A percentile compares a stretch with the other conserved stretches of the same genome.
Evolutionary conservation across 768 basidiomycete species (phyloP).

Genomic region (Naganishia friedmannii): DNA sequence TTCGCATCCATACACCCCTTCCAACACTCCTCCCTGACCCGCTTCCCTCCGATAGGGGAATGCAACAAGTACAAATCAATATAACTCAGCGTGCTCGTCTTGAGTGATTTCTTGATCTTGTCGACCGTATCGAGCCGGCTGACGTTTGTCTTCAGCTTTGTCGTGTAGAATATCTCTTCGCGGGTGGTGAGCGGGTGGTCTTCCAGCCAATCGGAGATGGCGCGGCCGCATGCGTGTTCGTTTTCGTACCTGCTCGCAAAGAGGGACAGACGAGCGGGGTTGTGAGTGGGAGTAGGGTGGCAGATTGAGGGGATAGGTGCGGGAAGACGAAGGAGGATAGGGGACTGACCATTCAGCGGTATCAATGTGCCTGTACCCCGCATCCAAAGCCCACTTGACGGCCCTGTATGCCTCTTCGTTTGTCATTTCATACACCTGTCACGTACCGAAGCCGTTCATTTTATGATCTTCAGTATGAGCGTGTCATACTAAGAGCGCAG

Average conservation of each 20-base stretch:
- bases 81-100: conserved; percentile 59
- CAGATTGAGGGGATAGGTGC: no score
- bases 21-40: conserved; percentile 65
- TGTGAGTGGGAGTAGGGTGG: no score
- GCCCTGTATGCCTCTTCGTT: conserved; percentile 61
- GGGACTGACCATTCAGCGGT: conserved; percentile 53
- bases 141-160: conserved; percentile 64
- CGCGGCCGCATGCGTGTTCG: conserved; percentile 64
- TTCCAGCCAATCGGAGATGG: conserved; percentile 36
- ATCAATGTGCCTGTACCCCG: conserved; percentile 66
- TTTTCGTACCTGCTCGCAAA: conserved; percentile 62
- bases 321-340: no score
- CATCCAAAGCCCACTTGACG: conserved; percentile 65
- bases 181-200: conserved; percentile 55
- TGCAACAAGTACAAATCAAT: conserved; percentile 73
- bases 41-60: conserved; percentile 63
- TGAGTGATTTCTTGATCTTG: conserved; percentile 60
- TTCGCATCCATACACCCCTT: conserved; percentile 64
- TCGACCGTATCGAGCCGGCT: conserved; percentile 57
- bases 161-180: conserved; percentile 66
- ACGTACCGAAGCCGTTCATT: conserved; percentile 23
- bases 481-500: no score
- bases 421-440: conserved; percentile 65
- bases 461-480: no score
- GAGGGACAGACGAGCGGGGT: conserved; percentile 53